phyloP scores from a whole-genome alignment of 208 protist genomes.

The Vickermania ingenoplastis region DNA sequence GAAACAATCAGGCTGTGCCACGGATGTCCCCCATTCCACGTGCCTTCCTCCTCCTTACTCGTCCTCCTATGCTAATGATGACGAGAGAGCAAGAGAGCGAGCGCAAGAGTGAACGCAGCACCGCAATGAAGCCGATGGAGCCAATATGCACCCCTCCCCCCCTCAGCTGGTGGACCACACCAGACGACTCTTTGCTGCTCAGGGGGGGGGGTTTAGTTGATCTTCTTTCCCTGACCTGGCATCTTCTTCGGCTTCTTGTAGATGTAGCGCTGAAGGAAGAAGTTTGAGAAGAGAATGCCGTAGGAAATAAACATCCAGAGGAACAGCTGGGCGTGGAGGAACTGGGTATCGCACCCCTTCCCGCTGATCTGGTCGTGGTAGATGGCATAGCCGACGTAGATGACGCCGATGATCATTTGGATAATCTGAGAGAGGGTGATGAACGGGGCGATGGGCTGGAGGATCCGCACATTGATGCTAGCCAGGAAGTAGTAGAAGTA shows the following conservation, averaged over 20 bases:
- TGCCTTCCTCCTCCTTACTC: too few species aligned
- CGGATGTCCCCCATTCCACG: too few species aligned
- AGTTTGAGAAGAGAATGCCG: conserved; percentile 74
- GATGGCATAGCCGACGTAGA: conserved; percentile 33
- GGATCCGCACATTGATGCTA: conserved; percentile 28
- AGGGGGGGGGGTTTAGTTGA: not conserved
- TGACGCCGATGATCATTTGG: conserved; percentile 89
- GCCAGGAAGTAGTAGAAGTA: conserved; percentile 93
- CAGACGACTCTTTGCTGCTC: too few species aligned
- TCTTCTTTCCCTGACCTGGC: not conserved
- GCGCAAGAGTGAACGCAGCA: too few species aligned
- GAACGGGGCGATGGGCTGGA: conserved; percentile 71
- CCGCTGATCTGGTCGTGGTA: conserved; percentile 30
- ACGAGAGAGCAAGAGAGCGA: too few species aligned
- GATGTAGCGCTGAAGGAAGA: conserved; percentile 54
- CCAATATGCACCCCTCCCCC: too few species aligned
- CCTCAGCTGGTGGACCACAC: too few species aligned
- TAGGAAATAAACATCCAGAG: conserved; percentile 86
- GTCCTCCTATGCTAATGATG: too few species aligned
- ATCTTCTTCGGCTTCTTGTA: conserved; percentile 4
- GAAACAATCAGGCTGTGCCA: too few species aligned
- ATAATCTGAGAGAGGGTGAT: conserved; percentile 78
- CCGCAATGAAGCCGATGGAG: too few species aligned
- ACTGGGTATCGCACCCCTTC: conserved; percentile 28
- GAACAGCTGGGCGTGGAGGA: conserved; percentile 20